Evolutionary conservation across 176 grass and related monocot genomes (phyloP).

Genomic region (Pontederia paniculata): DNA sequence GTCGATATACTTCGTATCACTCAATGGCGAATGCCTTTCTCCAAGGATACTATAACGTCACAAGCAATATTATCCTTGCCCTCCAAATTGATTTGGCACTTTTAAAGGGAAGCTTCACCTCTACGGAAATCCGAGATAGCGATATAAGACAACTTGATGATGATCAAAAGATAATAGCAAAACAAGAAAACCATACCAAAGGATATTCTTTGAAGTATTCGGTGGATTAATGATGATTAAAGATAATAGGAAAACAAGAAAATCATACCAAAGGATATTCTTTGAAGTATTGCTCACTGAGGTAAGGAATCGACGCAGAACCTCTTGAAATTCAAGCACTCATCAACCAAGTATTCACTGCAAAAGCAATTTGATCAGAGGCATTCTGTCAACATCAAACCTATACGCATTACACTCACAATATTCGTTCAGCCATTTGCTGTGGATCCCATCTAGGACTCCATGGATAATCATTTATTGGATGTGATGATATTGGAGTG

Average conservation of each 20-base stretch:
- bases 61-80: too few species aligned
- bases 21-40: too few species aligned
- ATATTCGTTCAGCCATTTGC: constrained; percentile 74
- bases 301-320: constrained; percentile 50
- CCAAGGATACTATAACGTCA: too few species aligned
- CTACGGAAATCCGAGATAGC: too few species aligned
- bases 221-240: too few species aligned
- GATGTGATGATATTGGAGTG: constrained; percentile 43
- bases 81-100: too few species aligned
- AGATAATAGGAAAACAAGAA: not conserved
- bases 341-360: constrained; percentile 66
- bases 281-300: constrained; percentile 24
- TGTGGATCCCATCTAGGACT: constrained; percentile 74
- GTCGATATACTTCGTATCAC: too few species aligned
- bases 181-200: constrained; percentile 7
- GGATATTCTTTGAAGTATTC: constrained; percentile 17
- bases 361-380: constrained; percentile 15
- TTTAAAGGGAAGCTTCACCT: too few species aligned
- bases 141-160: too few species aligned
- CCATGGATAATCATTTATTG: constrained; percentile 85
- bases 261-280: constrained; percentile 10
- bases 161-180: not conserved
- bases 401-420: constrained; percentile 30
- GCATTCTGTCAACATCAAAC: not conserved
- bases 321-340: constrained; percentile 86